Evolutionary conservation across 768 basidiomycete genomes (phyloP), one percentile per base, ranked within the genome.

Genomic region (Calocera cornea): DNA sequence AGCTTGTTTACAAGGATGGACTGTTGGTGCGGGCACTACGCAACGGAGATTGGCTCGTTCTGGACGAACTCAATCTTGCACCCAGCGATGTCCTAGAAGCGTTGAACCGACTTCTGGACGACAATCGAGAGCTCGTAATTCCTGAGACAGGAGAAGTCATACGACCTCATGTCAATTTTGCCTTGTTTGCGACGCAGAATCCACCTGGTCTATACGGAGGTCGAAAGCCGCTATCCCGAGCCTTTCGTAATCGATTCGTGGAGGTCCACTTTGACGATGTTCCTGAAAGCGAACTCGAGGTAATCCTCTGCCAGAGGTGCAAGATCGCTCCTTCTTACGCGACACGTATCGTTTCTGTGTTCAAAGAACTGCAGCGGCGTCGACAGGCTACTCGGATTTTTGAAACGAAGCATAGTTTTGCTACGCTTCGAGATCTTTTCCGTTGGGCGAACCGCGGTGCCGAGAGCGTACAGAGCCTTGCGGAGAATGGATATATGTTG

Each of bases 201-300:
- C 97, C 97, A 22, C 90, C 95, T 0, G 95, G 95, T 1, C 76
- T 97, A 29, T 98, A 98, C 74, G 95, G 88, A 1, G 97, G 97
- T 5, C 83, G 97, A 70, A 99, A 99, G 74, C 83, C 95, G 8
- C 78, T 98, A 12, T 98, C 95, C 1, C 85, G 97, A 10, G 97
- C 97, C 0, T 97, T 99, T 79, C 85, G 97, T 34, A 97, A 94
- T 77, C 90, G 97, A 5, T 98, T 98, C 77, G 83, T 99, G 19
- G 97, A 99, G 76, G 91, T 98, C 24, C 94, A 97, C 74, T 98
- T 97, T 73, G 89, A 92, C 65, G 95, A 99, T 71, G 95, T 98
- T 0, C 97, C 97, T 0, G 92, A 97, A 76, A 82, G 81, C 3
- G 97, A 99, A 75, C 80, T 98, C 49, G 92, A 97, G 77, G 89